Conservation (phyloP, 805 yeast species). For the Myxozyma mucilagina region DNA sequence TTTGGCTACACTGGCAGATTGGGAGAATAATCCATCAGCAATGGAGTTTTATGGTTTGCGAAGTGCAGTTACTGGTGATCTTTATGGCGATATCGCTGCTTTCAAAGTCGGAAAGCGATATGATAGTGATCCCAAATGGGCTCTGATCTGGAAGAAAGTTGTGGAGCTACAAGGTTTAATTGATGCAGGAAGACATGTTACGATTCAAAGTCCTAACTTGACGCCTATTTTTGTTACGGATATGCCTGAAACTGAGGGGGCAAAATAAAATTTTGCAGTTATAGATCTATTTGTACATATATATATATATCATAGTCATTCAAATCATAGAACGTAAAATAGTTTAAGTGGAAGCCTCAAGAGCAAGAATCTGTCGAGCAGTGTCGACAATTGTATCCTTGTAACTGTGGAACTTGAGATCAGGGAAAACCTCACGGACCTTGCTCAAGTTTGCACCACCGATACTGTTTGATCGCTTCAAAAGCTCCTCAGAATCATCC, state of each 20-base stretch:
- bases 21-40: constrained; percentile 17
- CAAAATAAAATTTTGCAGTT: too few relatives aligned
- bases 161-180: constrained; percentile 3
- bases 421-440: constrained; percentile 1
- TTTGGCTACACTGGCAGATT: constrained; percentile 18
- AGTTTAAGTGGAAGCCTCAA: constrained; percentile 26
- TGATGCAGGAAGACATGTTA: constrained; percentile 2
- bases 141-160: constrained; percentile 10
- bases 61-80: constrained; percentile 18
- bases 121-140: constrained; percentile 14
- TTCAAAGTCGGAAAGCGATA: constrained; percentile 5
- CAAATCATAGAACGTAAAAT: not conserved
- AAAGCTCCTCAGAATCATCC: constrained; percentile 5
- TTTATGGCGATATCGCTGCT: constrained; percentile 5
- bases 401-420: not conserved
- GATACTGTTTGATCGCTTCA: not conserved
- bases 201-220: constrained; percentile 13
- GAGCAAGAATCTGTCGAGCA: constrained; percentile 44
- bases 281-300: not conserved
- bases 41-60: constrained; percentile 16
- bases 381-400: constrained; percentile 31
- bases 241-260: too few relatives aligned
- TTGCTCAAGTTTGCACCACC: not conserved
- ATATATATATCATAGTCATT: not conserved
- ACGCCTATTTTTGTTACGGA: constrained; percentile 2